Base-by-base conservation (phyloP, 1,284 basidiomycete genomes). In the Malassezia arunalokei region DNA sequence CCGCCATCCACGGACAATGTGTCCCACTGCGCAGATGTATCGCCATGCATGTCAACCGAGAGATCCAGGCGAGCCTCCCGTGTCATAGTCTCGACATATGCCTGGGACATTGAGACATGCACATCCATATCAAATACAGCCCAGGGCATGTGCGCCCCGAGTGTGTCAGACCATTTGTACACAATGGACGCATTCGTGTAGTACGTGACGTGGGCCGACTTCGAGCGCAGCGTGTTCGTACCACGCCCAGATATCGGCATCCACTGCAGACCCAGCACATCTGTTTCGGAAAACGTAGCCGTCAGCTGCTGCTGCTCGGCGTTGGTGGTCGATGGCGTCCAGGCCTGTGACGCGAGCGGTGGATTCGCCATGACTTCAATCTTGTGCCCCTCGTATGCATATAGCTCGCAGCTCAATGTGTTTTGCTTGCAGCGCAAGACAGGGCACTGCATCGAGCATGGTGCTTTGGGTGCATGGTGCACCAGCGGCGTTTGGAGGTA, bases 401-500 rank as follows among this genome's bases (percentile, higher is more conserved):
- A 44, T 14, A 44, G 33, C 12, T 11, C 15, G 38, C 46, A 47
- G 4, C 20, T 24, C 2, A 47, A 14, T 14, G 28, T 11, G 17
- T 47, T 54, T n/a, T 43, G 2, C 3, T 14, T 20, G 30, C 43
- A 39, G 14, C 30, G 31, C 31, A 48, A 30, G 11, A 54, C 51
- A 17, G 40, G 45, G 32, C 30, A 33, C 8, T 31, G 43, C 20
- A 44, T 15, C 33, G 33, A 11, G 11, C 33, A 35, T 35, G 33
- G 33, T 12, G 33, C 33, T 35, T 11, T 35, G 11, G 33, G 33
- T 15, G 11, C 11, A 15, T 35, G 33, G 15, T 11, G 33, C 2
- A 15, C 33, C 33, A 35, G 33, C 11, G 33, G 33, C 15, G 33
- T 35, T 15, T 35, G 33, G 33, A 35, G 11, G 15, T 35, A 35